Evolutionary conservation across 73 alveolate species (phyloP).

Genomic region (Stentor roeselii): DNA sequence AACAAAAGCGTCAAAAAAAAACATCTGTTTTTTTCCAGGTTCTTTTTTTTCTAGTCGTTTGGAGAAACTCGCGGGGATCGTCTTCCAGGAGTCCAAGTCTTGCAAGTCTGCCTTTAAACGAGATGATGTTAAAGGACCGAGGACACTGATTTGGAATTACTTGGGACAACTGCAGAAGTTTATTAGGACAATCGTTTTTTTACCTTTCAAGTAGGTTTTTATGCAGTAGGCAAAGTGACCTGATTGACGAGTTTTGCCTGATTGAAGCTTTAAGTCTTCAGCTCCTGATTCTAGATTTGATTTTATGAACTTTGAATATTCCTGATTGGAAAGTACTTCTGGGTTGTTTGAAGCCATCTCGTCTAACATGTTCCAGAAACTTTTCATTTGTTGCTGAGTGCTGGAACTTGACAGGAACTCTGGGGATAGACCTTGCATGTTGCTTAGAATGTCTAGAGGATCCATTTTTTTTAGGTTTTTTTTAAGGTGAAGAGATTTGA

Average conservation of each 20-base stretch:
- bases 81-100: background rate
- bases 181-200: background rate
- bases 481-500: background rate
- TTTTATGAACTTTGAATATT: slow-evolving; percentile 1
- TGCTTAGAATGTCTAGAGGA: background rate
- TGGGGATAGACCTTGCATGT: background rate
- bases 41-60: background rate
- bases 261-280: background rate
- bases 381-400: slow-evolving; percentile 3
- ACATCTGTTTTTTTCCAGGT: background rate
- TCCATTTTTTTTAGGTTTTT: background rate
- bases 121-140: background rate
- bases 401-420: background rate
- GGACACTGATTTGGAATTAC: background rate
- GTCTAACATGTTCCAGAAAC: slow-evolving; percentile 11
- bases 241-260: background rate
- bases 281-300: background rate
- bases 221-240: background rate
- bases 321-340: slow-evolving; percentile 7
- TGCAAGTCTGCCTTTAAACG: background rate
- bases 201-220: background rate
- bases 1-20: background rate
- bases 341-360: slow-evolving; percentile 20
- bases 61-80: slow-evolving; percentile 3
- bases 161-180: background rate